Evolutionary conservation across 2,329 filamentous ascomycete genomes (phyloP), one percentile per base, ranked within the genome.

Genomic region (Coccinonectria pachysandricola): DNA sequence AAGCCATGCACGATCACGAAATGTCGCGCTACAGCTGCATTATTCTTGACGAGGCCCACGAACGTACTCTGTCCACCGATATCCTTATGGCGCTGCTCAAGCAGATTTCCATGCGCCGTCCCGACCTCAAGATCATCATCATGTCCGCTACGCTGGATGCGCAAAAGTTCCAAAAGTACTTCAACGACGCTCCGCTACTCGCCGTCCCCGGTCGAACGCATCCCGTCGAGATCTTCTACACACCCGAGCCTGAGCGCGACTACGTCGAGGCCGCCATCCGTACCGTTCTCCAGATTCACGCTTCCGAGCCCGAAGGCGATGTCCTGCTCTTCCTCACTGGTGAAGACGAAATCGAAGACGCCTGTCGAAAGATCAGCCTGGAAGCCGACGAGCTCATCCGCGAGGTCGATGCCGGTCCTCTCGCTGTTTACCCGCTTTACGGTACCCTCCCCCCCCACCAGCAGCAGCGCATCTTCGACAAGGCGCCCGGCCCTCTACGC

Each of bases 121-220:
- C 83, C 4, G 91, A 98, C 54, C 67, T 98, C 48, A 98, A 98
- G 65, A 83, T 98, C 49, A 91, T 98, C 50, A 91, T 98, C 68
- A 98, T 96, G 77, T 96, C 88, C 50, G 91, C 91, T 34, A 98
- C 91, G 7, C 71, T 98, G 28, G 91, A 98, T 59, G 91, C 91
- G 5, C 80, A 94, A 50, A 98, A 98, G 60, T 98, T 98, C 54
- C 91, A 96, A 57, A 79, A 77, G 34, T 98, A 98, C 62, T 98
- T 98, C 64, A 83, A 86, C 59, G 75, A 94, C 46, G 91, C 91
- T 4, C 91, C 91, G 6, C 68, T 98, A 20, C 74, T 98, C 27
- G 85, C 88, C 13, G 91, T 98, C 3, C 91, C 91, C 18, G 91
- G 91, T 52, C 78, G 91, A 56, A 98, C 91, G 12, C 79, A 94